A percentile compares a stretch with the other conserved stretches of the same genome.
Evolutionary conservation across 371 early-diverging fungal species (phyloP).

Genomic region (Mucor mucedo): DNA sequence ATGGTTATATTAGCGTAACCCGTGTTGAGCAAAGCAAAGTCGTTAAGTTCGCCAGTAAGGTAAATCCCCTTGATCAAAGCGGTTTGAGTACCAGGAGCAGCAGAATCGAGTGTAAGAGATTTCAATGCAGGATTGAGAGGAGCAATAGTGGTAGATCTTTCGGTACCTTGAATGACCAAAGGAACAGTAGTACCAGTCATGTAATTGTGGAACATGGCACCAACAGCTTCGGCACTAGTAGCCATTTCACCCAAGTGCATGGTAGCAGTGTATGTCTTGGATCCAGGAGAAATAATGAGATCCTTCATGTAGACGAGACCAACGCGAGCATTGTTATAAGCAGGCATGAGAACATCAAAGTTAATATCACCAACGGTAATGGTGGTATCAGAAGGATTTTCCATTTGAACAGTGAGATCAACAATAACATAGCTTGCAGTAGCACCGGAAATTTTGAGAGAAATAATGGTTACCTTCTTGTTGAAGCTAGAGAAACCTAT

Average conservation of each 20-base stretch:
- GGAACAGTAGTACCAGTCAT: slow-evolving; percentile 47
- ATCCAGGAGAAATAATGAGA: slow-evolving; percentile 56
- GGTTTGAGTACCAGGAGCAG: slow-evolving; percentile 51
- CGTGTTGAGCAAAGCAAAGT: too few species aligned
- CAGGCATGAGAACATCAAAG: slow-evolving; percentile 50
- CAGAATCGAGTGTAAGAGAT: slow-evolving; percentile 43
- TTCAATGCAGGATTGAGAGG: slow-evolving; percentile 51
- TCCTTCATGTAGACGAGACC: slow-evolving; percentile 44
- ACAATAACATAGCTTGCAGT: slow-evolving; percentile 42
- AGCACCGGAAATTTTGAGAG: slow-evolving; percentile 49
- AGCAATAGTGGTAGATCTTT: slow-evolving; percentile 43
- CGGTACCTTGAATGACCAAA: slow-evolving; percentile 48
- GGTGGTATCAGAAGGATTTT: slow-evolving; percentile 60
- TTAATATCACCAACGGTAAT: slow-evolving; percentile 56
- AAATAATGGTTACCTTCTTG: slow-evolving; percentile 45
- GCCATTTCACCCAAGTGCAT: slow-evolving; percentile 40
- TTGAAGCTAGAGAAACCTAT: slow-evolving; percentile 52
- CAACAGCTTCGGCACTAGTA: slow-evolving; percentile 27
- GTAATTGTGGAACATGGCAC: slow-evolving; percentile 38
- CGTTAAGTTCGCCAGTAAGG: slow-evolving; percentile 9
- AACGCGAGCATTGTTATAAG: slow-evolving; percentile 33
- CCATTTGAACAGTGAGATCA: slow-evolving; percentile 41
- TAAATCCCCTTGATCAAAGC: slow-evolving; percentile 38
- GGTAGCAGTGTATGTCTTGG: slow-evolving; percentile 42
- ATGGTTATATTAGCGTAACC: slow-evolving; percentile 39